These are phyloP conservation scores for Eimeria acervulina DNA, from an alignment of 169 alveolate species.

Conservation along the genomic window DNA sequence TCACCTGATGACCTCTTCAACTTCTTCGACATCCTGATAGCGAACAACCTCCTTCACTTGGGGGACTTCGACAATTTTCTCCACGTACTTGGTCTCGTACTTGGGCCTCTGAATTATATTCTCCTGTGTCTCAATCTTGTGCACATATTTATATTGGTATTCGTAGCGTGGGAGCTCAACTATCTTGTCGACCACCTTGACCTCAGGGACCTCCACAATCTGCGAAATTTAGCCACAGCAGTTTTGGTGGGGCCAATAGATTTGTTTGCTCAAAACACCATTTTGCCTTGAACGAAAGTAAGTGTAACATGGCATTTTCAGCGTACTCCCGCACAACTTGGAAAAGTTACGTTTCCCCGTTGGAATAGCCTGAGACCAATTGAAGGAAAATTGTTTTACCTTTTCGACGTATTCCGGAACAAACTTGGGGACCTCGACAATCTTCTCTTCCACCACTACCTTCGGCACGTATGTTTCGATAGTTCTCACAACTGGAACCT, in stretches of 20 bases:
- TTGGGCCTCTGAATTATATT: constrained; percentile 90
- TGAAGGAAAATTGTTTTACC: constrained; percentile 78
- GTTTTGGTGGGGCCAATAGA: neutral
- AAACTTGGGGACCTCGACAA: constrained; percentile 91
- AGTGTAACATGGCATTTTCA: neutral
- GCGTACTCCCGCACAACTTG: neutral
- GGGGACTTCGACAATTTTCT: constrained; percentile 90
- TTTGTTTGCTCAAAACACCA: neutral
- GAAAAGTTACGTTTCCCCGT: neutral
- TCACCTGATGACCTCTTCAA: constrained; percentile 89
- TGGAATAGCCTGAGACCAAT: neutral
- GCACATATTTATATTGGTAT: constrained; percentile 89
- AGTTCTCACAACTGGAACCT: constrained; percentile 90
- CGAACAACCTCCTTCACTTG: constrained; percentile 89
- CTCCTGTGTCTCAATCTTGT: constrained; percentile 90
- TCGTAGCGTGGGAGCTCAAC: constrained; percentile 90
- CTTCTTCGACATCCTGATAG: constrained; percentile 88
- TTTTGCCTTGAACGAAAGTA: neutral
- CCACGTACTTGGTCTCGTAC: constrained; percentile 89
- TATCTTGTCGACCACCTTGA: constrained; percentile 90
- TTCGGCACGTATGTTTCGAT: constrained; percentile 91
- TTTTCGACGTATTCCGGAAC: constrained; percentile 90
- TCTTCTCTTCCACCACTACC: constrained; percentile 90
- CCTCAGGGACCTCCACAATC: constrained; percentile 92
- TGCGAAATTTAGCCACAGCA: constrained; percentile 51